Evolutionary conservation across 2,329 filamentous ascomycete species (phyloP).

Genomic region (Penicillium sp.): DNA sequence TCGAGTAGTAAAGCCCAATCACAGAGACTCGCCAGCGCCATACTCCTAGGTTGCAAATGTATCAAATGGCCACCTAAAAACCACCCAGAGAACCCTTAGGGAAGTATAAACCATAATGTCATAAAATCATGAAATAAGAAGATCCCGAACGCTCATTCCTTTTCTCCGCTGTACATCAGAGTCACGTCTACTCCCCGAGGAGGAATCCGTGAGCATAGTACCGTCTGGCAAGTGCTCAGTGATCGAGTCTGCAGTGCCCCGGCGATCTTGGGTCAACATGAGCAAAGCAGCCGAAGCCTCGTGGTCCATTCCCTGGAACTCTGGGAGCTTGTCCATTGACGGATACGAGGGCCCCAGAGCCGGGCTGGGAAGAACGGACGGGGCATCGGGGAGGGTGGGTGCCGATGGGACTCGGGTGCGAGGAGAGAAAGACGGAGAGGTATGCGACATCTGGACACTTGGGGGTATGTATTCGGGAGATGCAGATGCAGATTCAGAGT

Average conservation of each 20-base stretch:
- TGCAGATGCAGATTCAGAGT: conserved; percentile 34
- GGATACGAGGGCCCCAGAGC: conserved; percentile 31
- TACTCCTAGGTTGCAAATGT: neutral
- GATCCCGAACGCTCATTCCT: conserved; percentile 56
- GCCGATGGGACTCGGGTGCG: conserved; percentile 27
- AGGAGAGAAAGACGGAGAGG: conserved; percentile 36
- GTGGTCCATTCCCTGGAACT: conserved; percentile 55
- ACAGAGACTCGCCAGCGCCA: neutral
- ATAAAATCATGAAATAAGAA: conserved; percentile 48
- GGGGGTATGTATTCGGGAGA: conserved; percentile 36
- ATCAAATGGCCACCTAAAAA: neutral
- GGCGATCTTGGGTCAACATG: conserved; percentile 80
- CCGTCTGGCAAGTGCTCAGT: conserved; percentile 21
- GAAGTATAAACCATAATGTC: neutral
- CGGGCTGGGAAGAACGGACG: conserved; percentile 38
- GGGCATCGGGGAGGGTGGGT: conserved; percentile 21
- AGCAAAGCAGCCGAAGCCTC: conserved; percentile 82
- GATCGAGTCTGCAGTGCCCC: conserved; percentile 46
- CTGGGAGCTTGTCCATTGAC: conserved; percentile 22
- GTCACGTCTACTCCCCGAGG: conserved; percentile 3
- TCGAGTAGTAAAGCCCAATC: neutral
- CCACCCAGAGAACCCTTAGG: neutral
- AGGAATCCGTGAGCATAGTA: conserved; percentile 1
- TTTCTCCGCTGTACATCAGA: conserved; percentile 35
- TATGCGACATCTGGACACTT: conserved; percentile 19